Percentiles rank a stretch among this genome's conserved stretches.
These are phyloP conservation scores for Pestalotiopsis sp. DNA, from an alignment of 2,329 filamentous ascomycete genomes.

Conservation along the genomic window DNA sequence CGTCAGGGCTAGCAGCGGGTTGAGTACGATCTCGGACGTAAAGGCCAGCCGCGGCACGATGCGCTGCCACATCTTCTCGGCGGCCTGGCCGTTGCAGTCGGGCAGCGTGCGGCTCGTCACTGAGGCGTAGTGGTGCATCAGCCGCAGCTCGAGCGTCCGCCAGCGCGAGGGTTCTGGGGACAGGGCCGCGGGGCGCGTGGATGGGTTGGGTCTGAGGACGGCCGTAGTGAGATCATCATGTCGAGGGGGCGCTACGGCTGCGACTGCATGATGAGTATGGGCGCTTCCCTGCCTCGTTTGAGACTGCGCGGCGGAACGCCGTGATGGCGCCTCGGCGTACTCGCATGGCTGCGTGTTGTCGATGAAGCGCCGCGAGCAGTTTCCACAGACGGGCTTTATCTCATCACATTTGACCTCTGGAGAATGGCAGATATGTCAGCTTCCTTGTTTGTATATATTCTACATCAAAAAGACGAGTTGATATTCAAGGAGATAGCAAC, in stretches of 20 bases:
- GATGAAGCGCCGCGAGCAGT: not conserved
- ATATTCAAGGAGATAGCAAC: not conserved
- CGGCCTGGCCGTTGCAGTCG: conserved; percentile 10
- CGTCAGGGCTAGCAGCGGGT: conserved; percentile 10
- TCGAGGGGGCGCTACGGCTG: too few relatives aligned
- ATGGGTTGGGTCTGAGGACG: not conserved
- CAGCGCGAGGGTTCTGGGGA: not conserved
- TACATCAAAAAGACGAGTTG: not conserved
- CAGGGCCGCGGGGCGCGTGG: not conserved
- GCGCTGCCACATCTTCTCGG: conserved; percentile 5
- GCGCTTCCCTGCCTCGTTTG: not conserved
- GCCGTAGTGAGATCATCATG: too few relatives aligned
- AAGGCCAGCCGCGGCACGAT: conserved; percentile 13
- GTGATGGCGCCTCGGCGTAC: not conserved
- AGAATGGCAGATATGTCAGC: not conserved
- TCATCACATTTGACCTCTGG: conserved; percentile 6
- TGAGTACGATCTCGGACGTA: conserved; percentile 6
- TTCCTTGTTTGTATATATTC: not conserved
- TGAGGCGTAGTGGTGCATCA: conserved; percentile 14
- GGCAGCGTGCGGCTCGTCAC: conserved; percentile 9
- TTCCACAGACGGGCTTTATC: not conserved
- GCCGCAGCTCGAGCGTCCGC: conserved; percentile 13
- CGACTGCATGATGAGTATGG: too few relatives aligned
- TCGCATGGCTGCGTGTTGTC: not conserved
- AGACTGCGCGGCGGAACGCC: not conserved